Percentiles rank a stretch among this genome's conserved stretches.
Conservation (phyloP, 257 asterid genomes). For the Leptodermis oblonga region DNA sequence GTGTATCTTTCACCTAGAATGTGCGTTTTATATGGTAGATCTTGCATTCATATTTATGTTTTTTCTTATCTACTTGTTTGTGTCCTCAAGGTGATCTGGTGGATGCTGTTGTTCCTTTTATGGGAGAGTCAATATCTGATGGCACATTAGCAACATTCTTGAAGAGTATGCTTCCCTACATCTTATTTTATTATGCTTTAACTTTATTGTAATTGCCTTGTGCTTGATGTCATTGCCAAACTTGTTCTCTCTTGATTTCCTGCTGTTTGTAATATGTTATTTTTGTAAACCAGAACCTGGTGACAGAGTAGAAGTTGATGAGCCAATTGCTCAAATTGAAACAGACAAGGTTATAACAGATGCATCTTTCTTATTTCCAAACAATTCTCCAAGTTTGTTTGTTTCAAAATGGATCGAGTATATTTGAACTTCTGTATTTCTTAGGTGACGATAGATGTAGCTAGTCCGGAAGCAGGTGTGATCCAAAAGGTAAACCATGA, state of each 20-base stretch:
- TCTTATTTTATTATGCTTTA: background rate
- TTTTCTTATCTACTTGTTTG: conserved; percentile 12
- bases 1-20: conserved; percentile 1
- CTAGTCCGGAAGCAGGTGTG: conserved; percentile 98
- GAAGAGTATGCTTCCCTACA: conserved; percentile 53
- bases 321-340: conserved; percentile 96
- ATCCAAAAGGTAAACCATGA: conserved; percentile 63
- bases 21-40: background rate
- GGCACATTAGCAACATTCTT: conserved; percentile 82
- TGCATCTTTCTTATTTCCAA: conserved; percentile 4
- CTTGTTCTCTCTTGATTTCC: background rate
- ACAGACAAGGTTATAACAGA: conserved; percentile 57
- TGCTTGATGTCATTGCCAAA: background rate
- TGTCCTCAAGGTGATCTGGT: conserved; percentile 58
- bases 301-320: conserved; percentile 81
- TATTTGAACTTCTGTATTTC: conserved; percentile 19
- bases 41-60: conserved; percentile 5
- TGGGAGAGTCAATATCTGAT: conserved; percentile 96
- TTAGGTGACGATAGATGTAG: conserved; percentile 96
- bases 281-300: conserved; percentile 62
- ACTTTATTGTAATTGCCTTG: conserved; percentile 4
- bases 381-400: conserved; percentile 16
- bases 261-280: background rate
- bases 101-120: conserved; percentile 91
- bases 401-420: conserved; percentile 15